Evolutionary conservation across 2,329 filamentous ascomycete genomes (phyloP).

Genomic region (Tricladium varicosporioides): DNA sequence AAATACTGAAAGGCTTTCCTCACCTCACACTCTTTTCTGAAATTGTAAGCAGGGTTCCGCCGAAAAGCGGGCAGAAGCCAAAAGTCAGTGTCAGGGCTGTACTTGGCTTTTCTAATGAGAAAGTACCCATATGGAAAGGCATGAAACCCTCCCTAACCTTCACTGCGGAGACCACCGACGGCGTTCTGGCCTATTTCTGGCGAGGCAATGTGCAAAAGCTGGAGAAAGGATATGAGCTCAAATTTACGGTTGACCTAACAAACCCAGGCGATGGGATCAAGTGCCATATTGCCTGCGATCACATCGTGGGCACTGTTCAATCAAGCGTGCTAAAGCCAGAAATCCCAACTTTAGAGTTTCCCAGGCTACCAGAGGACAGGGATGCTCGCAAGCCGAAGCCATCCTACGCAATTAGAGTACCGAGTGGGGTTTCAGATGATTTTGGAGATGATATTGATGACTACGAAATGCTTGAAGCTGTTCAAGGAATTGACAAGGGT

Average conservation of each 20-base stretch:
- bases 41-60: slow-evolving; percentile 27
- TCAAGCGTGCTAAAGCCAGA: slow-evolving; percentile 27
- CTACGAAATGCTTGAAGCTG: slow-evolving; percentile 40
- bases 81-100: slow-evolving; percentile 63
- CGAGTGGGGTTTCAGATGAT: slow-evolving; percentile 16
- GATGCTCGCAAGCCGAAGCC: slow-evolving; percentile 1
- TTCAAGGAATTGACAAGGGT: slow-evolving; percentile 26
- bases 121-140: slow-evolving; percentile 60
- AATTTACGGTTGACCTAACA: slow-evolving; percentile 56
- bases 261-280: slow-evolving; percentile 56
- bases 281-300: slow-evolving; percentile 78
- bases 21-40: slow-evolving; percentile 43
- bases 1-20: slow-evolving; percentile 69
- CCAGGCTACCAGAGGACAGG: slow-evolving; percentile 1
- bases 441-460: slow-evolving; percentile 39
- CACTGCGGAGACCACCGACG: slow-evolving; percentile 69
- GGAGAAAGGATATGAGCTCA: slow-evolving; percentile 53
- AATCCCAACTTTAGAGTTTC: slow-evolving; percentile 37
- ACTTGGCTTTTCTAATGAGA: slow-evolving; percentile 70
- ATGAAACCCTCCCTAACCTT: slow-evolving; percentile 69
- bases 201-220: slow-evolving; percentile 62
- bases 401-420: not conserved
- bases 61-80: slow-evolving; percentile 41
- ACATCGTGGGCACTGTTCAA: slow-evolving; percentile 63
- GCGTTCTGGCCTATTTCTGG: slow-evolving; percentile 68